Conservation (phyloP, 768 basidiomycete genomes). For the Xerocomellus chrysenteron region DNA sequence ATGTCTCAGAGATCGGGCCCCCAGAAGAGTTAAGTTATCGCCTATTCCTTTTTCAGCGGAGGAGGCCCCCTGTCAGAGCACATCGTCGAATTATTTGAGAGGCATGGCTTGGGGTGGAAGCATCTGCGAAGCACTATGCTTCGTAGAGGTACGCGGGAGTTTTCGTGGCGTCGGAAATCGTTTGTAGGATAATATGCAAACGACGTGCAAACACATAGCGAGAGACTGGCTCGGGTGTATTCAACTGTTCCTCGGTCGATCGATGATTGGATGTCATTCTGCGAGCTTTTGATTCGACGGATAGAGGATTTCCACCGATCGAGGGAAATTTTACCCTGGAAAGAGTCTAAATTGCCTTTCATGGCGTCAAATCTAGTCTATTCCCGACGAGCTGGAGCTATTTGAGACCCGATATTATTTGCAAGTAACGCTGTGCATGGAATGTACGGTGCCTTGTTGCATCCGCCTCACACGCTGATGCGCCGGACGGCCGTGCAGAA, state of each 20-base stretch:
- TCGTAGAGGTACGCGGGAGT: background rate
- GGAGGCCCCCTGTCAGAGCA: constrained; percentile 14
- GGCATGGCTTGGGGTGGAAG: constrained; percentile 8
- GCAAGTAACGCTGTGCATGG: background rate
- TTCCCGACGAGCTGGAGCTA: no score
- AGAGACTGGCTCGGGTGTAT: background rate
- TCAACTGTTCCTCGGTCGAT: background rate
- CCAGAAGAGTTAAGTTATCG: background rate
- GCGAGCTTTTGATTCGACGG: no score
- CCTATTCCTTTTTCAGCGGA: constrained; percentile 18
- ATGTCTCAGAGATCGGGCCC: constrained; percentile 5
- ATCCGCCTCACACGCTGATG: background rate
- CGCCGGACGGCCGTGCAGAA: background rate
- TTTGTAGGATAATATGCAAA: background rate
- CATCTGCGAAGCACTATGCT: constrained; percentile 10
- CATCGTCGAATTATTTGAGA: constrained; percentile 9
- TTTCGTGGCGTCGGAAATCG: background rate
- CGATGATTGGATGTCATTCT: no score
- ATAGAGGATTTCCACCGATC: no score
- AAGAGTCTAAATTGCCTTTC: no score
- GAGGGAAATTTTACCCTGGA: no score
- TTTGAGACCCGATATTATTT: background rate
- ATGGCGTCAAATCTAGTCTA: no score
- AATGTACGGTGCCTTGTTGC: background rate
- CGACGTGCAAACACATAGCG: background rate